Conservation (phyloP, 73 alveolate genomes). For the Diophrys sp. region DNA sequence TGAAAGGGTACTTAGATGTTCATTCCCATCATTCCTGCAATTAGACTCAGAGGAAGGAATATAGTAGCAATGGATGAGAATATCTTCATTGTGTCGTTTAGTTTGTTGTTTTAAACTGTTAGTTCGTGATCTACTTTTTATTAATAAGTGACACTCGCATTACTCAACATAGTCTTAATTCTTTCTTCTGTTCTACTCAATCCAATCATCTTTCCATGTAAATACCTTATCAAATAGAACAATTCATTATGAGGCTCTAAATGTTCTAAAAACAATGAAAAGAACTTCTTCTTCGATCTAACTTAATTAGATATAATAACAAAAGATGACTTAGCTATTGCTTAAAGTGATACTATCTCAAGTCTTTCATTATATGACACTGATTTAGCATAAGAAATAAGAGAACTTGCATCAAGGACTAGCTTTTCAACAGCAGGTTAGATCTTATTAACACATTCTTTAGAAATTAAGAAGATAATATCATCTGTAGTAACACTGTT, state of each 20-base stretch:
- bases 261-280: background rate
- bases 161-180: too few relatives aligned
- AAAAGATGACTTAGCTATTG: background rate
- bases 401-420: background rate
- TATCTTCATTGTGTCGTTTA: conserved; percentile 17
- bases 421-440: background rate
- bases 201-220: background rate
- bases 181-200: background rate
- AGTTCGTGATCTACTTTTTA: background rate
- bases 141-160: background rate
- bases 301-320: background rate
- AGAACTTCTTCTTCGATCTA: background rate
- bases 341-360: background rate
- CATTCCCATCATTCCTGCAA: conserved; percentile 27
- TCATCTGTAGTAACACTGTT: background rate
- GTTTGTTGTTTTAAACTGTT: conserved; percentile 1
- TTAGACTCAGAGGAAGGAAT: conserved; percentile 15
- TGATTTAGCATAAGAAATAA: background rate
- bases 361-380: background rate
- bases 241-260: background rate
- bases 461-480: background rate
- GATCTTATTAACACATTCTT: background rate
- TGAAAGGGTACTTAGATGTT: conserved; percentile 11
- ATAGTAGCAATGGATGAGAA: conserved; percentile 23
- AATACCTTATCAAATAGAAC: background rate